These are phyloP conservation scores for Nakaseomyces delphensis DNA, from an alignment of 1,139 yeast genomes.

Conservation along the genomic window DNA sequence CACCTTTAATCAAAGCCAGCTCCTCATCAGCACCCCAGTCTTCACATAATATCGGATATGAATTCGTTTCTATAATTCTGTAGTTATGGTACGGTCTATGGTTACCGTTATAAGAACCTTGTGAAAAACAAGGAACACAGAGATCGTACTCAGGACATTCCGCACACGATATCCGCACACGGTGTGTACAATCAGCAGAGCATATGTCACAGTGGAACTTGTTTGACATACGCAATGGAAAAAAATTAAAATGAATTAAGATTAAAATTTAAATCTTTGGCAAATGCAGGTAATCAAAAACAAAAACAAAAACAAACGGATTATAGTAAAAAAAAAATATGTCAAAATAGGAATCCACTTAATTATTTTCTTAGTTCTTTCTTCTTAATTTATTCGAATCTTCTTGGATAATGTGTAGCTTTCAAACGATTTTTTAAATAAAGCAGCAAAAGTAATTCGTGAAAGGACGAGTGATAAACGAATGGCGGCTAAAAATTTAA, in stretches of 20 bases:
- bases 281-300: not conserved
- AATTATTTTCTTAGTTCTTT: too few relatives aligned
- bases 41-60: slow-evolving; percentile 80
- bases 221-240: slow-evolving; percentile 24
- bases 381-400: too few relatives aligned
- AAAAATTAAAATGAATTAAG: not conserved
- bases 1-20: slow-evolving; percentile 75
- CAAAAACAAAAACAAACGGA: not conserved
- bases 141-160: slow-evolving; percentile 87
- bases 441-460: too few relatives aligned
- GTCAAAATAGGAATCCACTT: too few relatives aligned
- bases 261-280: not conserved
- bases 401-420: too few relatives aligned
- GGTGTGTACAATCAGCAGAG: slow-evolving; percentile 84
- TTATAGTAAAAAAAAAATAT: not conserved
- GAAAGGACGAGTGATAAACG: too few relatives aligned
- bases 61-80: slow-evolving; percentile 84
- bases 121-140: slow-evolving; percentile 93
- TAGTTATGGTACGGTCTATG: slow-evolving; percentile 96
- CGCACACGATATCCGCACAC: slow-evolving; percentile 87
- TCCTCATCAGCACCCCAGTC: slow-evolving; percentile 99
- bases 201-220: slow-evolving; percentile 93
- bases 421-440: too few relatives aligned
- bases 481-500: not conserved
- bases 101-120: slow-evolving; percentile 69